A percentile compares a stretch with the other conserved stretches of the same genome.
Evolutionary conservation across 2,329 filamentous ascomycete species (phyloP).

Genomic region (Madurella fahalii): DNA sequence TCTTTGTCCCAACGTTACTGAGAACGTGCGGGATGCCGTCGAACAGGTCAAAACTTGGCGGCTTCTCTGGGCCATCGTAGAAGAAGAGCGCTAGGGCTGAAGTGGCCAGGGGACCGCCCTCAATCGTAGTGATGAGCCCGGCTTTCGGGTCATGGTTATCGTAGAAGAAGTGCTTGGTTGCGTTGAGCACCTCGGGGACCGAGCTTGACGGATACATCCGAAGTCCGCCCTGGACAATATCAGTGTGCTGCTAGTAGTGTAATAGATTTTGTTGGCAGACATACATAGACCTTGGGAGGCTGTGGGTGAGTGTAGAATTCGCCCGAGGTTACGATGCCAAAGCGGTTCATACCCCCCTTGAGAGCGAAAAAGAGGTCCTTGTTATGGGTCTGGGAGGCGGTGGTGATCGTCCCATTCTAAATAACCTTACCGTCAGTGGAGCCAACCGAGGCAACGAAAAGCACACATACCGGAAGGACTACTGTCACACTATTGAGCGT

Average conservation of each 20-base stretch:
- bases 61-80: conserved; percentile 29
- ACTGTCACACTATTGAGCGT: conserved; percentile 25
- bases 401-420: conserved; percentile 28
- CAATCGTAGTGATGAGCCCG: conserved; percentile 28
- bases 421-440: neutral
- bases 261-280: neutral
- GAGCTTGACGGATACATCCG: conserved; percentile 16
- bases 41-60: conserved; percentile 24
- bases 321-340: conserved; percentile 27
- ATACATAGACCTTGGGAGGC: conserved; percentile 19
- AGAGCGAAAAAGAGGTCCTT: conserved; percentile 27
- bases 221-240: conserved; percentile 17
- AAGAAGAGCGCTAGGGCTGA: conserved; percentile 24
- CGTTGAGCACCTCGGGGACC: conserved; percentile 25
- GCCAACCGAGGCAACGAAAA: no score
- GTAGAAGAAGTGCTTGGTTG: conserved; percentile 25
- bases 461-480: conserved; percentile 24
- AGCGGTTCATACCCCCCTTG: conserved; percentile 27
- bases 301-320: conserved; percentile 24
- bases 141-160: conserved; percentile 29
- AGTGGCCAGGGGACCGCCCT: conserved; percentile 12
- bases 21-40: conserved; percentile 17
- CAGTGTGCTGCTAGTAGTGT: neutral
- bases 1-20: conserved; percentile 10
- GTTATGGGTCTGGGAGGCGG: conserved; percentile 16